phyloP scores from a whole-genome alignment of 129 eudicot genomes.

The Saussurea involucrata region DNA sequence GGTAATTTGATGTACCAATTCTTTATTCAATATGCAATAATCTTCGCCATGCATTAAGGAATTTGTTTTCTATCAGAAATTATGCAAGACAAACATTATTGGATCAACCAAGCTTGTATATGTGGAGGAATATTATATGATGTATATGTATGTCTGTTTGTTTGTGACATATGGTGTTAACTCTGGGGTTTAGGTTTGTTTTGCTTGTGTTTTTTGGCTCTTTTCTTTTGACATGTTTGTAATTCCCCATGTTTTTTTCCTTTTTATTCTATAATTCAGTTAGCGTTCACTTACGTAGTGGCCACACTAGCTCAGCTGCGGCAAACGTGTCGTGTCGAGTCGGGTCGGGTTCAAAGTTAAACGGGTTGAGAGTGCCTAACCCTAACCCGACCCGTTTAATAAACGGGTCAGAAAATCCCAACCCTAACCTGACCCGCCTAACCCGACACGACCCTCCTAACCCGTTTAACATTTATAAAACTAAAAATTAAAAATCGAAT shows the following conservation, averaged over 20 bases:
- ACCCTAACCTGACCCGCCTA: too few relatives aligned
- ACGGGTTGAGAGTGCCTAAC: too few relatives aligned
- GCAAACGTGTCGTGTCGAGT: too few relatives aligned
- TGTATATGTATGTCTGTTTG: neutral
- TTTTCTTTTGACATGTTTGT: neutral
- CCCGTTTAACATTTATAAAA: too few relatives aligned
- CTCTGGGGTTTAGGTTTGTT: neutral
- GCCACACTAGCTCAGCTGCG: neutral
- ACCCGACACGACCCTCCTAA: too few relatives aligned
- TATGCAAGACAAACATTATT: neutral
- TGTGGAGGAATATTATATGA: neutral
- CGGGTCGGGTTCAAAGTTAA: too few relatives aligned
- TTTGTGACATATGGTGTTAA: neutral
- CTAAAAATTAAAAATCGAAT: too few relatives aligned
- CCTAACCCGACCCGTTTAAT: too few relatives aligned
- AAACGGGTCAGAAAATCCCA: too few relatives aligned
- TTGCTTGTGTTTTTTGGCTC: neutral
- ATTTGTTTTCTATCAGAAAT: neutral
- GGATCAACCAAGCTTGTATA: neutral
- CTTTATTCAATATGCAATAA: neutral
- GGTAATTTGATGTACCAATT: constrained; percentile 35
- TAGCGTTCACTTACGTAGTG: neutral
- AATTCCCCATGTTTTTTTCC: neutral
- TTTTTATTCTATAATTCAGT: neutral
- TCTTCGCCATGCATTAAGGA: neutral